Percentiles rank a stretch among this genome's conserved stretches.
phyloP scores from a whole-genome alignment of 2,329 filamentous ascomycete genomes.

The Clonostachys byssicola region DNA sequence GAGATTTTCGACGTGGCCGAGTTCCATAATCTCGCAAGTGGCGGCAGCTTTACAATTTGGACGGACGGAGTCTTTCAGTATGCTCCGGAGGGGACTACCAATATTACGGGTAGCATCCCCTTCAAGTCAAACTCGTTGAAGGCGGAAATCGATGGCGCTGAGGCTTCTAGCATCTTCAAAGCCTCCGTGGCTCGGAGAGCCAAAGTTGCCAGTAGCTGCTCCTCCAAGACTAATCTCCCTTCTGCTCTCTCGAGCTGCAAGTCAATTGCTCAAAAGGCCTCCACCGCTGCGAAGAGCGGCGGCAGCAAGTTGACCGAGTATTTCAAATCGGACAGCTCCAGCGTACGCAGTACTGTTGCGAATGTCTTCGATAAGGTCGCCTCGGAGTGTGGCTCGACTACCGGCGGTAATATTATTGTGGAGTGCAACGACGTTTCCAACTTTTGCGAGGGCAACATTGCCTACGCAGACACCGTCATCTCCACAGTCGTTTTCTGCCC shows the following conservation, averaged over 20 bases:
- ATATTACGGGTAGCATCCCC: slow-evolving; percentile 43
- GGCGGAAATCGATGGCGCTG: slow-evolving; percentile 47
- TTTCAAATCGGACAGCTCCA: slow-evolving; percentile 53
- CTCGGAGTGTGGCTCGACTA: slow-evolving; percentile 47
- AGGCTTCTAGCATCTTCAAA: slow-evolving; percentile 41
- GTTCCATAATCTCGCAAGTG: slow-evolving; percentile 38
- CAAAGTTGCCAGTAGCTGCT: slow-evolving; percentile 46
- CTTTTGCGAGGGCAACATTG: slow-evolving; percentile 51
- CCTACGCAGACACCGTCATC: slow-evolving; percentile 52
- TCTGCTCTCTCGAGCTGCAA: slow-evolving; percentile 46
- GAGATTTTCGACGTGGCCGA: slow-evolving; percentile 45
- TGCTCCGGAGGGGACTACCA: slow-evolving; percentile 39
- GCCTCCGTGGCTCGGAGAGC: slow-evolving; percentile 38
- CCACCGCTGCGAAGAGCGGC: too few species aligned
- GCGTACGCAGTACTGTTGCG: slow-evolving; percentile 42
- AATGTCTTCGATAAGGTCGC: slow-evolving; percentile 47
- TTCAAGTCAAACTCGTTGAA: slow-evolving; percentile 53
- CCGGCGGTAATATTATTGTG: slow-evolving; percentile 41
- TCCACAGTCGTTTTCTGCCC: slow-evolving; percentile 59
- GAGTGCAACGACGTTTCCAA: slow-evolving; percentile 56
- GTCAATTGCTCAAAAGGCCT: too few species aligned
- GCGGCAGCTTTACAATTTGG: slow-evolving; percentile 47
- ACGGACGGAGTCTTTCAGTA: slow-evolving; percentile 48
- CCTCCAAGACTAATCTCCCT: slow-evolving; percentile 29
- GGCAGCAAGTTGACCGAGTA: slow-evolving; percentile 56